A percentile compares a stretch with the other conserved stretches of the same genome.
Evolutionary conservation across 140 eudicot genomes (phyloP).

Genomic region (Flaveria floridana): DNA sequence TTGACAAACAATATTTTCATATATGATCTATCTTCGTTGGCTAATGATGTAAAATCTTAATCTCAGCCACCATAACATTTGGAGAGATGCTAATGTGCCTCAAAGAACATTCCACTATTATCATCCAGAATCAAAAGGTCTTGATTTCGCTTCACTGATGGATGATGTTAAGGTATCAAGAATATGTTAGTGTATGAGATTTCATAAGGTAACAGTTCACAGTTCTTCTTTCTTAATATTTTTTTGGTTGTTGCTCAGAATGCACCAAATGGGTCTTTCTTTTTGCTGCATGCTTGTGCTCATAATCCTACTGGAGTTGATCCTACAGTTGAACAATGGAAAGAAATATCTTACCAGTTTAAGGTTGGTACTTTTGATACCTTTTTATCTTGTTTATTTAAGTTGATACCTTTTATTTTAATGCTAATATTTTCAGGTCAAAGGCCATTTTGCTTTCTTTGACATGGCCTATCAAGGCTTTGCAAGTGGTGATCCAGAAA

Average conservation of each 20-base stretch:
- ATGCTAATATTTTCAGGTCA: constrained; percentile 49
- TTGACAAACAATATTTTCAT: not conserved
- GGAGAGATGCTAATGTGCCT: constrained; percentile 96
- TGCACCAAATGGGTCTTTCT: constrained; percentile 94
- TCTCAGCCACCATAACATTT: constrained; percentile 91
- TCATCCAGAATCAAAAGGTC: constrained; percentile 87
- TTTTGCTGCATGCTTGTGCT: constrained; percentile 98
- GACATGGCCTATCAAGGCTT: constrained; percentile 99
- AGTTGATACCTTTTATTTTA: not conserved
- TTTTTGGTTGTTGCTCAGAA: constrained; percentile 46
- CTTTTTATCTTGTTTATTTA: not conserved
- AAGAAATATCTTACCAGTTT: constrained; percentile 82
- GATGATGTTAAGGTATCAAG: constrained; percentile 84
- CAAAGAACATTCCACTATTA: constrained; percentile 83
- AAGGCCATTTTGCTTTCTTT: constrained; percentile 95
- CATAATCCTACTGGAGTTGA: constrained; percentile 99
- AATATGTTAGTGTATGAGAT: not conserved
- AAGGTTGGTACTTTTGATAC: constrained; percentile 50
- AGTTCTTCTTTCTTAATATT: not conserved
- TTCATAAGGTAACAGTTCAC: not conserved
- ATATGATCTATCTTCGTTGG: constrained; percentile 4
- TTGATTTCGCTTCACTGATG: constrained; percentile 81
- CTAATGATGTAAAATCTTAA: constrained; percentile 26
- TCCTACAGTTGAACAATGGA: constrained; percentile 95
- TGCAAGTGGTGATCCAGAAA: constrained; percentile 97